Evolutionary conservation across 345 rosid species (phyloP), one percentile per base, ranked within the genome.

Genomic region (Passiflora organensis): DNA sequence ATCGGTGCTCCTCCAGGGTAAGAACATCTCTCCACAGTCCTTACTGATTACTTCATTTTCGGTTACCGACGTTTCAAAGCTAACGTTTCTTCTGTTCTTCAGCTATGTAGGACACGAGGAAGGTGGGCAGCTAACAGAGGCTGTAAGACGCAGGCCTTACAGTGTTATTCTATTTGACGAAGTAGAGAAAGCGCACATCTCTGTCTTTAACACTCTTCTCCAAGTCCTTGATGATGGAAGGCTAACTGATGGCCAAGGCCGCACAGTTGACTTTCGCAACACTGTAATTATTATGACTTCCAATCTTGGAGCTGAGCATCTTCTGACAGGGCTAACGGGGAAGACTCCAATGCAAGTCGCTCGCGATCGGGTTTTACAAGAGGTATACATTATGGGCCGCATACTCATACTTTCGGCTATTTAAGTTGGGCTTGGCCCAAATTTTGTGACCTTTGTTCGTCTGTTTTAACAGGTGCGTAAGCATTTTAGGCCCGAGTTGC

Each of bases 71-170:
- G n/a, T n/a, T n/a, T n/a, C n/a, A n/a, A n/a, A n/a, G n/a, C n/a
- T 10, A 56, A 53, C 0, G 2, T 0, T 28, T 8, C 34, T 13
- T 51, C n/a, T 51, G 19, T 24, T 13, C 44, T 48, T 23, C 65
- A 88, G 94, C 59, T 91, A 91, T 53, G 89, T 91, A 15, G 98
- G 98, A 51, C 98, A 91, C 1, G 95, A 88, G 51, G 90, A 91
- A 82, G 96, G 98, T 24, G 98, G 98, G 8, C 96, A 91, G 38
- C 76, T 91, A 0, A 91, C 98, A 0, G 96, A 91, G 50, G 95
- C 95, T 21, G 95, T 91, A 39, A 84, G 96, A 75, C 76, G 96
- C 24, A 67, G 96, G 38, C 96, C 96, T 6, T 91, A 81, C 34
- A 84, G 96, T 28, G 96, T 88, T 0, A 69, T 88, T 6, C 66